Base-by-base conservation (phyloP, 164 flowering plant genomes). In the Piper betle region DNA sequence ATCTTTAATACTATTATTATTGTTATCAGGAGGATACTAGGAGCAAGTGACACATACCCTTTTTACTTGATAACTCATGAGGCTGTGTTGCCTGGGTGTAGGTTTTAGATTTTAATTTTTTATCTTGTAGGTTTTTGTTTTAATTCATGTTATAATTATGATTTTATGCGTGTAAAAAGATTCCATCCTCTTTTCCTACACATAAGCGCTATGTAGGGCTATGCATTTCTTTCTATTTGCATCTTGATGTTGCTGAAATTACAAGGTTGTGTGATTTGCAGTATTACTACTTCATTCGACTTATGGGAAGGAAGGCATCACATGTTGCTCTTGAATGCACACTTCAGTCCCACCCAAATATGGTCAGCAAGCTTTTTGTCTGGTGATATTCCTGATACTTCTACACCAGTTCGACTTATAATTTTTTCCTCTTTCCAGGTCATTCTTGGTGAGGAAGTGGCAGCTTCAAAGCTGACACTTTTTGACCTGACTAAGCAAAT, bases 311-410 rank as follows among this genome's bases (percentile, higher is more conserved):
- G 59, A 93, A 81, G 80, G 88, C 87, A 62, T 93, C 99, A 52
- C 99, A 93, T 74, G 99, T 93, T 68, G 96, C 99, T 25, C 66
- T 93, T 73, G 99, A 93, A 62, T 93, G 99, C 77, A 78, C 99
- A 50, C 95, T 93, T 54, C 99, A 93, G 68, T 93, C 99, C 52
- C 99, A 90, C 75, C 99, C 99, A 25, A 93, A 90, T 66, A 80
- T 93, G 99, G 99, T 67, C 5, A 12, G 61, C 85, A 20, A 64
- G 83, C 53, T 58, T 64, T 37, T 16, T 25, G 7, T 56, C 39
- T 41, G 50, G 43, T 9, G 38, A 9, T 13, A 57, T 37, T 38
- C 39, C 18, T 17, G 16, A 13, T 33, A 37, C 33, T 20, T 37
- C 33, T 55, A 3, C 15, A 6, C 20, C 58, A 55, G 5, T 55